Base-by-base conservation (phyloP, 345 rosid genomes). In the Camelina neglecta region DNA sequence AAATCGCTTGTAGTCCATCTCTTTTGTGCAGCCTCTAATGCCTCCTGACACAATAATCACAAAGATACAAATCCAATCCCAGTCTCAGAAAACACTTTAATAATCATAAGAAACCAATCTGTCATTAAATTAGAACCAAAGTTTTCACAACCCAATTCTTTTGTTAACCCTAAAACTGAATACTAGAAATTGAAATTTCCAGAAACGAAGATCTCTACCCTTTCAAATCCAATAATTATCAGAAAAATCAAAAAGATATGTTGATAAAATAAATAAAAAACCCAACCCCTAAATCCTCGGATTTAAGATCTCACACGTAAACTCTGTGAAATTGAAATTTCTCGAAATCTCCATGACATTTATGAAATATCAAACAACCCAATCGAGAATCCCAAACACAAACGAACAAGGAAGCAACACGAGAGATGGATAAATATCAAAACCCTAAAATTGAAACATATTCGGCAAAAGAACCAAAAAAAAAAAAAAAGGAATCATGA, bases 1-100 rank as follows among this genome's bases (percentile, higher is more conserved):
- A 93, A 93, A 82, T 91, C 94, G 39, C 81, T 79, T 8, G 91
- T 83, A 4, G 93, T 87, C 98, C 98, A 91, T 82, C 97, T 85
- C 66, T 65, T 81, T 72, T 86, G 83, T 81, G 82, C 91, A 18
- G 62, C 85, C 71, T 86, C 93, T 8, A 90, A 72, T 56, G 84
- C 73, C 74, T 66, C 79, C 92, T 92, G 84, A 67, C 3, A 64
- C 66, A 57, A 33, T 38, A 64, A 64, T 23, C 60, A 44, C 69
- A 70, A 15, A 50, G 64, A 49, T 9, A 26, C 20, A 58, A 58
- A 65, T 55, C 36, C 16, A 31, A 31, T 44, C 4, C 11, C 2
- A 12, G 2, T 21, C 29, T 54, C 31, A 74, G 77, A 74, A 4
- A 7, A 36, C 26, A 1, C 15, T 35, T 35, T 7, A 56, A n/a